Evolutionary conservation across 805 yeast species (phyloP), one percentile per base, ranked within the genome.

Genomic region (Jamesozyma rosinii): DNA sequence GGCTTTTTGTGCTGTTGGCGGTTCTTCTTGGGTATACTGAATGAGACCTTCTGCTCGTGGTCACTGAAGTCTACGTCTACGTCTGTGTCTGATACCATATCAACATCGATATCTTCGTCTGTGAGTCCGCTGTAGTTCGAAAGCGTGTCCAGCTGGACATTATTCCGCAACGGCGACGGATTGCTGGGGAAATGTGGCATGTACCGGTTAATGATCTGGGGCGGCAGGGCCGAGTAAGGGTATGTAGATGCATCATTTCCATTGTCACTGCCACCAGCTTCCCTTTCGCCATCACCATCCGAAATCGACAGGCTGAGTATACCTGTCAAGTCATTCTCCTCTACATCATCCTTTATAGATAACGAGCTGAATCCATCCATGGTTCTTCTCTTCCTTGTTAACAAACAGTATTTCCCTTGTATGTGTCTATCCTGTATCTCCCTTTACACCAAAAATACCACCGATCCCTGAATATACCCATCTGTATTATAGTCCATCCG

Each of bases 21-120:
- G n/a, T 24, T 24, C 29, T 24, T 24, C 11, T 24, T 11, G 6
- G 29, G 29, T 11, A 24, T 24, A 8, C 6, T 11, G 11, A 24
- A 24, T 11, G 29, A 24, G 11, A 24, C 29, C 29, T 24, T 6
- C 11, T 24, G 29, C 33, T 33, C 35, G 11, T 33, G 21, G n/a
- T 20, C 13, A 13, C 14, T 19, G 6, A 35, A n/a, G 24, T 35
- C 38, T 30, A 13, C 10, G 15, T 21, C 40, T 13, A 38, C 22
- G 4, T 39, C 42, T n/a, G n/a, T 18, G 18, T 20, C 34, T 13
- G 15, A 32, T 9, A 20, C 17, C 38, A 32, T 27, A 38, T 55
- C 60, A 17, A 55, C 42, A 20, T 53, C 57, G 57, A 51, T 49
- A 20, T 46, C 41, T 22, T 51, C 57, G 19, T 41, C 42, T 13